Conservation (phyloP, 805 yeast species). For the Lachancea sp. region DNA sequence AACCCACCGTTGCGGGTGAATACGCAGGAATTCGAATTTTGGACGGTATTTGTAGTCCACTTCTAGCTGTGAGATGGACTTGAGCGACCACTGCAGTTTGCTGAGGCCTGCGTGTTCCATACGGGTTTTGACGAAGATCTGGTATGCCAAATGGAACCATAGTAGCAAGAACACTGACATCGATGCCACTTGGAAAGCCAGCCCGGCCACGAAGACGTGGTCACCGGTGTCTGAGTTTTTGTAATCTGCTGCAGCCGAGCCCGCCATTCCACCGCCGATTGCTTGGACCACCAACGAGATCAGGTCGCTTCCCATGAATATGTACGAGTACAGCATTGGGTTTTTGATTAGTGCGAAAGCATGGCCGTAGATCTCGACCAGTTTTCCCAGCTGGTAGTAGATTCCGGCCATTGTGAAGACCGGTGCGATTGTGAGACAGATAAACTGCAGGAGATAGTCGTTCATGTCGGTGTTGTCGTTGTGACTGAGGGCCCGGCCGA, state of each 20-base stretch:
- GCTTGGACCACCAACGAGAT: conserved; percentile 62
- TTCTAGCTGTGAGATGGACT: conserved; percentile 16
- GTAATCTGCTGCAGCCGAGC: conserved; percentile 34
- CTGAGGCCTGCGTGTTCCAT: conserved; percentile 18
- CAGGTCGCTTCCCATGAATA: conserved; percentile 63
- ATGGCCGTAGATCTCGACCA: conserved; percentile 55
- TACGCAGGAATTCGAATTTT: conserved; percentile 26
- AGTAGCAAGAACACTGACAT: conserved; percentile 55
- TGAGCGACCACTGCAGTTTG: conserved; percentile 12
- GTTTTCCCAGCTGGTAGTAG: conserved; percentile 63
- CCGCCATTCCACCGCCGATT: conserved; percentile 70
- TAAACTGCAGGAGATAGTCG: conserved; percentile 56
- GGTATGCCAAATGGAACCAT: conserved; percentile 41
- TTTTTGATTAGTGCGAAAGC: conserved; percentile 39
- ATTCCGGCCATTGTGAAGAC: conserved; percentile 81
- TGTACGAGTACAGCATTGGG: conserved; percentile 39
- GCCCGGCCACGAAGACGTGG: conserved; percentile 64
- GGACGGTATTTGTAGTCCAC: conserved; percentile 23
- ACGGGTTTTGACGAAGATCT: conserved; percentile 32
- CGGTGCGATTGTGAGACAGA: conserved; percentile 70
- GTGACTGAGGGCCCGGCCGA: conserved; percentile 49
- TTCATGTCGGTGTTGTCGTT: conserved; percentile 31
- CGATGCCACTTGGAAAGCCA: conserved; percentile 67
- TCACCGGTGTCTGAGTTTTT: conserved; percentile 23
- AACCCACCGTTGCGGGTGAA: conserved; percentile 22